Evolutionary conservation across 768 basidiomycete genomes (phyloP), one percentile per base, ranked within the genome.

Genomic region (Lentinula edodes): DNA sequence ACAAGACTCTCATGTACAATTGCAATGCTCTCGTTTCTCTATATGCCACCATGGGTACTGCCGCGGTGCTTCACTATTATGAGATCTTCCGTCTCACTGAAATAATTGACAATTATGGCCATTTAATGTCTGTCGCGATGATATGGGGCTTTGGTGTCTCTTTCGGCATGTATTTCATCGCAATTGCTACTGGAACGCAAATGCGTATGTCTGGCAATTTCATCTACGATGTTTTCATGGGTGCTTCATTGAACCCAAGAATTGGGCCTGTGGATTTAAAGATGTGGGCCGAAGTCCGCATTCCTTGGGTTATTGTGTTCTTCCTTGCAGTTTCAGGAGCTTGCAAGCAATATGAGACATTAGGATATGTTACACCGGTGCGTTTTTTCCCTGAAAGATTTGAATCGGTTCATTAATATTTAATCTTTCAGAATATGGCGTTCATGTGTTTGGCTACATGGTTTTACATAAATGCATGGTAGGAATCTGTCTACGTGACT

Each of bases 281-380:
- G 76, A 98, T 98, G 95, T 99, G 93, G 88, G 92, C 92, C 5
- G 95, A 97, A 70, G 93, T 98, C 62, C 87, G 97, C 54, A 90
- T 99, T 66, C 94, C 95, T 4, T 99, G 97, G 97, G 89, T 95
- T 43, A 86, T 97, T 58, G 88, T 97, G 16, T 98, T 98, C 80
- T 89, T 94, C 75, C 80, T 98, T 66, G 84, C 95, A 4, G 85
- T 98, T 39, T 95, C 91, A 28, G 96, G 94, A 52, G 91, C 88
- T 23, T 91, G 91, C 77, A 98, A 97, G 76, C 97, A 99, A 71
- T 96, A 97, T 71, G 94, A 98, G 67, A 77, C 83, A 28, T 85
- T 89, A 65, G 97, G 97, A 28, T 92, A 93, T 72, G 89, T 98
- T 35, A 95, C 95, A 0, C 90, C 93, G 0, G 93, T 94, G 69